Base-by-base conservation (phyloP, 2,329 filamentous ascomycete species). In the Cladobotryum mycophilum region DNA sequence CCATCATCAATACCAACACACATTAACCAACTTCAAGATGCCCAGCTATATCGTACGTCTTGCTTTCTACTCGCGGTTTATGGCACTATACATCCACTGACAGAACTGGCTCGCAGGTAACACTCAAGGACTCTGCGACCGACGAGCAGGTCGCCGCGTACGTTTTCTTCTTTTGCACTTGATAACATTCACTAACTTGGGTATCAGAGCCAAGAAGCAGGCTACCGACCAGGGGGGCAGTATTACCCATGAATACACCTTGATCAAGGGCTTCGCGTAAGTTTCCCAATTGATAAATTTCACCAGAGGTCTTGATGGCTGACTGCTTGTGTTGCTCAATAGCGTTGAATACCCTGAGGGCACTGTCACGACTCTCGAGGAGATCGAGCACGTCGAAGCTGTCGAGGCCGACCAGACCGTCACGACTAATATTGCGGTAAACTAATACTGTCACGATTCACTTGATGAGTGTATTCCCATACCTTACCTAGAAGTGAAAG, bases 241-340 rank as follows among this genome's bases (percentile, higher is more conserved):
- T 69, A 93, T 97, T 72, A 81, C 74, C 49, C 84, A 93, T 61
- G 88, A 93, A 68, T 96, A 89, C 76, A 85, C 73, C 54, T 72
- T 96, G 61, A 90, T 96, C 79, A 95, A 92, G 75, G 91, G 86
- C 52, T 96, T 96, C 75, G 85, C 88, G 92, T 96, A 82, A 60
- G 88, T 76, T 43, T 13, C 22, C 36, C 4, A 12, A 2, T 17
- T 3, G 13, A 12, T 4, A 17, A 25, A n/a, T 5, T n/a, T 13
- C 6, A 42, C 15, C 5, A 12, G 17, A 6, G 6, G 12, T 30
- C 9, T 25, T 22, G 14, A 45, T 14, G 18, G 20, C 34, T 20
- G 43, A 53, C 48, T 18, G 47, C 45, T 43, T 17, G n/a, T 36
- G 41, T 5, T 8, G 34, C 9, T 20, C 3, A n/a, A 34, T 34